Base-by-base conservation (phyloP, 2,329 filamentous ascomycete species). In the Ophiostoma piceae region DNA sequence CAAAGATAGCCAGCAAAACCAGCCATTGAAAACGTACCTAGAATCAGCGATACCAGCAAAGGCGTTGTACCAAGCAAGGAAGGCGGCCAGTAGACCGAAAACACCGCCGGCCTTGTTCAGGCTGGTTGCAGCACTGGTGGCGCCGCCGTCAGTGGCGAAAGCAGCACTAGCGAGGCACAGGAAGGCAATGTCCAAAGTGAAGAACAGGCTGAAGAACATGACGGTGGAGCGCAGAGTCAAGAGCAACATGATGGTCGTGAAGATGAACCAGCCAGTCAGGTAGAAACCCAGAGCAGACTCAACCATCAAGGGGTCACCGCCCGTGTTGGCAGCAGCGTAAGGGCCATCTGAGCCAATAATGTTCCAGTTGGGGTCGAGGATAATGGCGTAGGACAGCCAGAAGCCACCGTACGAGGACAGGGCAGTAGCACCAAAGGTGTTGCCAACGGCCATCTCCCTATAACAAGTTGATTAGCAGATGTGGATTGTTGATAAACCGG, bases 1-100 rank as follows among this genome's bases (percentile, higher is more conserved):
- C 19, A 22, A 3, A 12, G 35, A 11, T 65, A 11, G 62, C 32
- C 5, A 65, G 11, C 66, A 66, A 12, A 26, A n/a, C 51, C 26
- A 26, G 51, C 11, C 16, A 57, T 47, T 47, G 43, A 51, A 41
- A 37, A 80, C 84, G 75, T 78, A 88, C 87, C 84, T 87, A 77
- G 81, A 84, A 75, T 95, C 92, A 72, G 90, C 89, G 71, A 95
- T 87, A 86, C 92, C 92, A 68, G 91, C 91, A 71, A 94, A 83
- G 51, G 92, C 92, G 76, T 92, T 93, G 80, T 94, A 96, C 92
- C 92, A 96, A 3, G 92, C 92, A 70, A 92, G 77, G 77, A 96
- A 95, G 0, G 92, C 90, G 1, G 92, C 88, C 7, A 95, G 75
- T 72, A 95, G 84, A n/a, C 92, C 92, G 77, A 95, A 94, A 72